Percentiles rank a stretch among this genome's conserved stretches.
phyloP scores from a whole-genome alignment of 1,284 basidiomycete species.

The Lignosus rhinocerotis region DNA sequence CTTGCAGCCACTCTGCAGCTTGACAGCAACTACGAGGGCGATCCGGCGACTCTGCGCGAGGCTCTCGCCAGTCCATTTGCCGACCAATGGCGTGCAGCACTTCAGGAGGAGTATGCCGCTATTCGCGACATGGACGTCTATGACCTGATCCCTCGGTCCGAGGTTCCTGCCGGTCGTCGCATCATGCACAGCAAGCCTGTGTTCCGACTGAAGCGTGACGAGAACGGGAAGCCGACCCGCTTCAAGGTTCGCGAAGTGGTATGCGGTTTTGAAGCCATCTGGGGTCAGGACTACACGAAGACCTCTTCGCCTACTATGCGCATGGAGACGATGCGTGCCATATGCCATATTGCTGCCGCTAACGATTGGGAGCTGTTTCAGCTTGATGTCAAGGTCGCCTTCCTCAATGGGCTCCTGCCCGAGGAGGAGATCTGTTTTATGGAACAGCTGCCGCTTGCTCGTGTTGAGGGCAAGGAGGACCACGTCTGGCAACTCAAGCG shows the following conservation, averaged over 20 bases:
- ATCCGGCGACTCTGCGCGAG: slow-evolving; percentile 28
- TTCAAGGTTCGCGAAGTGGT: slow-evolving; percentile 13
- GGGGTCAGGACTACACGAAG: slow-evolving; percentile 8
- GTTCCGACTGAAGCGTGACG: slow-evolving; percentile 12
- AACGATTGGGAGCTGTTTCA: slow-evolving; percentile 21
- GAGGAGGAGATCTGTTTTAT: slow-evolving; percentile 38
- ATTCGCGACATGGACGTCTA: slow-evolving; percentile 14
- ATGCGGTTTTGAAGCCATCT: slow-evolving; percentile 11
- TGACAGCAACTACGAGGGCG: slow-evolving; percentile 18
- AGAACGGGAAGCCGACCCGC: slow-evolving; percentile 1
- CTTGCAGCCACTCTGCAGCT: slow-evolving; percentile 14
- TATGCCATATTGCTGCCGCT: slow-evolving; percentile 7
- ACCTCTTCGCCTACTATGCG: slow-evolving; percentile 18
- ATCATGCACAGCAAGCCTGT: slow-evolving; percentile 15
- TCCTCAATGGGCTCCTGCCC: slow-evolving; percentile 40
- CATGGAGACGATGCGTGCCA: slow-evolving; percentile 12
- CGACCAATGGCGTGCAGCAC: slow-evolving; percentile 26
- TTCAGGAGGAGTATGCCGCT: slow-evolving; percentile 17
- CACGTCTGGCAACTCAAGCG: slow-evolving; percentile 8
- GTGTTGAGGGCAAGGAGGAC: slow-evolving; percentile 17
- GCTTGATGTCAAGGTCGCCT: slow-evolving; percentile 49
- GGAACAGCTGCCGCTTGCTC: slow-evolving; percentile 39
- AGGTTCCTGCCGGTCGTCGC: slow-evolving; percentile 5
- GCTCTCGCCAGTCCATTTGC: slow-evolving; percentile 26
- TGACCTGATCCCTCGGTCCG: slow-evolving; percentile 10